Conservation (phyloP, 805 yeast genomes). For the Candida krabiensis region DNA sequence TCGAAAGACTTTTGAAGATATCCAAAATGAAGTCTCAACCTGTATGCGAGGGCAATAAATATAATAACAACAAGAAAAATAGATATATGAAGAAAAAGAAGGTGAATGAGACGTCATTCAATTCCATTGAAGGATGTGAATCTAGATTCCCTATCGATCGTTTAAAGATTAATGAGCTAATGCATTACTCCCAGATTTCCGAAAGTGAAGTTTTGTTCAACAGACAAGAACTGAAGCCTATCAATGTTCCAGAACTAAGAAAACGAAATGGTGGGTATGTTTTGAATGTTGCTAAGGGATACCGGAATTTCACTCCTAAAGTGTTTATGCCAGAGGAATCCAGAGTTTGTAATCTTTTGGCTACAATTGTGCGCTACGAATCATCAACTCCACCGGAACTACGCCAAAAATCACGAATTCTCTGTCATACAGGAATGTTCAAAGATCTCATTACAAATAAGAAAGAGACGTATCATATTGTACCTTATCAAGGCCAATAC, state of each 20-base stretch:
- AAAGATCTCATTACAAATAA: slow-evolving; percentile 3
- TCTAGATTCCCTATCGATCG: too few species aligned
- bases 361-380: slow-evolving; percentile 4
- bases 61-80: too few species aligned
- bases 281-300: slow-evolving; percentile 2
- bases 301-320: slow-evolving; percentile 1
- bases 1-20: too few species aligned
- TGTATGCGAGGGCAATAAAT: too few species aligned
- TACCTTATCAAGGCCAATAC: slow-evolving; percentile 10
- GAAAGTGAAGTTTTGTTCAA: slow-evolving; percentile 2
- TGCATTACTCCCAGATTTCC: slow-evolving; percentile 8
- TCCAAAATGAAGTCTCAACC: too few species aligned
- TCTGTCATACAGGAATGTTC: slow-evolving; percentile 10
- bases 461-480: slow-evolving; percentile 4
- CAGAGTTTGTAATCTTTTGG: slow-evolving; percentile 4
- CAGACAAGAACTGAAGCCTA: slow-evolving; percentile 1
- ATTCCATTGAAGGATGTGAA: too few species aligned
- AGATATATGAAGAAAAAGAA: too few species aligned
- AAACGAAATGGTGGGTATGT: not conserved
- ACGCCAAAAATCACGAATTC: slow-evolving; percentile 1
- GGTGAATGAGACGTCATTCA: too few species aligned
- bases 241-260: not conserved
- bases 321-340: slow-evolving; percentile 3
- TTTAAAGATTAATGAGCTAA: too few species aligned
- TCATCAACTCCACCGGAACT: not conserved